Evolutionary conservation across 129 eudicot genomes (phyloP), one percentile per base, ranked within the genome.

Genomic region (Pulicaria dysenterica): DNA sequence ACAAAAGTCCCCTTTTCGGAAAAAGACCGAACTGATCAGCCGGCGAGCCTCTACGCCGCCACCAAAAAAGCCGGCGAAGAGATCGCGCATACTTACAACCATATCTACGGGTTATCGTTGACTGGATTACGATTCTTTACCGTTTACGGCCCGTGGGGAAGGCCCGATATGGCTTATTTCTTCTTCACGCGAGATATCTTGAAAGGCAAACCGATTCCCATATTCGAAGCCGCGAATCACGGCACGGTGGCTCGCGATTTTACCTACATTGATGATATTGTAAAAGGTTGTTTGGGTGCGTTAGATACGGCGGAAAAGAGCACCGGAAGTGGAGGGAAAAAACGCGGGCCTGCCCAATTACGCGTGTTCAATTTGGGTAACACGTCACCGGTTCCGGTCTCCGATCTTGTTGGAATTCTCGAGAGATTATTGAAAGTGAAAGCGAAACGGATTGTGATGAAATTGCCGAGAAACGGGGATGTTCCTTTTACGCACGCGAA

Each of bases 141-240:
- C 3, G 97, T 91, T 68, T 91, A 91, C 72, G 97, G 97, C 5
- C 97, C 97, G n/a, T 91, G 97, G 97, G 97, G 97, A 4, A 75
- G 97, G 58, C 97, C 97, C 13, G 97, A 91, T 45, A 91, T 91
- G 97, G 97, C 97, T 0, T 91, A 91, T 73, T 91, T 91, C 83
- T 91, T 91, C 10, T 91, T 91, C 53, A 85, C 91, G 6, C 78
- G 34, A 39, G 91, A 91, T 78, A 87, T 91, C 5, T 78, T 91
- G 78, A 85, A 80, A 54, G 95, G 95, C 24, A 87, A 85, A 50
- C 48, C 83, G 12, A 87, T 91, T 2, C 87, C 89, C 0, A 83
- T 91, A 14, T 91, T 91, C 47, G 97, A 91, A 76, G 95, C 83
- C 7, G 81, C 89, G 0, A 83, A 91, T 72, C 95, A 85, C 24